Percentiles rank a stretch among this genome's conserved stretches.
Evolutionary conservation across 805 yeast species (phyloP).

Genomic region (Komagataella phaffii): DNA sequence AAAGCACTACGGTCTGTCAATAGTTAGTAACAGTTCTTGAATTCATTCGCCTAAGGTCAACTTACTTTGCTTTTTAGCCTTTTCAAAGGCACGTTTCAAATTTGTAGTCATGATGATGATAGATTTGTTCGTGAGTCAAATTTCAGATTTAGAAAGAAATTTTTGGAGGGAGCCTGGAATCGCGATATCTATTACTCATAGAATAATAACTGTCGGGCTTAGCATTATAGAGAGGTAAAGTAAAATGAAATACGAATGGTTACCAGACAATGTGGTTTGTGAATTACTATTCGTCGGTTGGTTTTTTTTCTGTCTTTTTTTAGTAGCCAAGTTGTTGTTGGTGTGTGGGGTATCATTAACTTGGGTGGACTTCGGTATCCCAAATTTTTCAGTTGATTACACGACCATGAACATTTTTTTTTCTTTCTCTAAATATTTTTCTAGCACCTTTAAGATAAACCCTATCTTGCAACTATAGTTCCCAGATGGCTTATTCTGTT

Average conservation of each 20-base stretch:
- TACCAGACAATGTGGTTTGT: too few species aligned
- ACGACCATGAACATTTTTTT: neutral
- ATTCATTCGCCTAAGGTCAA: neutral
- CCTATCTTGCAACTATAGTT: neutral
- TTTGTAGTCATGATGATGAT: conserved; percentile 14
- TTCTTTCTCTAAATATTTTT: too few species aligned
- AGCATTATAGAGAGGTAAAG: too few species aligned
- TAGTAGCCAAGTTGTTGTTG: too few species aligned
- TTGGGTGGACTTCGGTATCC: neutral
- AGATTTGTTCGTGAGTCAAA: neutral
- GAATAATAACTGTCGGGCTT: too few species aligned
- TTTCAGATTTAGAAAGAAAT: neutral
- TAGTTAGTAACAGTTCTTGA: conserved; percentile 1
- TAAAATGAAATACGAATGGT: too few species aligned
- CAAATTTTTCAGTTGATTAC: neutral
- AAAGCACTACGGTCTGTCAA: conserved; percentile 60
- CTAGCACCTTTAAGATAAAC: neutral
- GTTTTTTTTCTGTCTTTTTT: too few species aligned
- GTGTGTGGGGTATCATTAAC: too few species aligned
- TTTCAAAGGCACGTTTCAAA: conserved; percentile 19
- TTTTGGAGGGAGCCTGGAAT: neutral
- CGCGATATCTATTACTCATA: neutral
- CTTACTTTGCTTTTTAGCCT: conserved; percentile 15
- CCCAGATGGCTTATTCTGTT: neutral
- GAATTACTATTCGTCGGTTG: too few species aligned